phyloP scores from a whole-genome alignment of 2,329 filamentous ascomycete genomes.

The Chaetomiaceae sp. region DNA sequence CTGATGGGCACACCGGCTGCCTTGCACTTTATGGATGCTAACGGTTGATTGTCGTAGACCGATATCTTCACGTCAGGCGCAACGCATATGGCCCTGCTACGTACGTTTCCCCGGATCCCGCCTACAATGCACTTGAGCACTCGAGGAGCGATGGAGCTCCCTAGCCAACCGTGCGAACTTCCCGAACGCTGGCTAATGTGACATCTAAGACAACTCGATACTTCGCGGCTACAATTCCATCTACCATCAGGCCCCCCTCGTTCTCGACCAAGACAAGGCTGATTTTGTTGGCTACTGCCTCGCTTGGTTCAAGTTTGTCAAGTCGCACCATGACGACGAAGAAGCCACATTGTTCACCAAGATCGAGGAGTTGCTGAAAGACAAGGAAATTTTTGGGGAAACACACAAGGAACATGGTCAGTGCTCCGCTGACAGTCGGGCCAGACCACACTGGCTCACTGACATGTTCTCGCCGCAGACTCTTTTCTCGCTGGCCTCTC shows the following conservation, averaged over 20 bases:
- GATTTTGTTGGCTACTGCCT: constrained; percentile 56
- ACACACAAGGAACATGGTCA: constrained; percentile 54
- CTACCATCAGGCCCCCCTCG: constrained; percentile 53
- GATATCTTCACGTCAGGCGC: constrained; percentile 57
- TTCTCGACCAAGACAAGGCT: constrained; percentile 47
- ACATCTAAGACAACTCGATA: constrained; percentile 48
- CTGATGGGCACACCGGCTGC: neutral
- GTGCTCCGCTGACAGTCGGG: too few species aligned
- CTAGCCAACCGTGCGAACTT: neutral
- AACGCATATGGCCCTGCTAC: constrained; percentile 55
- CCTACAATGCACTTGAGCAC: neutral
- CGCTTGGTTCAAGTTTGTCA: constrained; percentile 56
- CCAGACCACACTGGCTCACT: neutral
- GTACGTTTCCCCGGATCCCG: neutral
- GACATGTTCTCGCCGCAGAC: constrained; percentile 27
- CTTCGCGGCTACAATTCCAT: constrained; percentile 62
- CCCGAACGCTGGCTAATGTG: constrained; percentile 24
- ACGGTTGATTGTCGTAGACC: constrained; percentile 33
- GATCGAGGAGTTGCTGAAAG: constrained; percentile 47
- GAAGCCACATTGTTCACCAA: constrained; percentile 53
- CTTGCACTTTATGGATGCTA: neutral
- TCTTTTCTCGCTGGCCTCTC: constrained; percentile 49
- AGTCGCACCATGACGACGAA: constrained; percentile 58
- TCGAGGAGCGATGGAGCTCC: neutral
- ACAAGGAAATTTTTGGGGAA: constrained; percentile 47